Evolutionary conservation across 768 basidiomycete genomes (phyloP), one percentile per base, ranked within the genome.

Genomic region (Collybiopsis confluens): DNA sequence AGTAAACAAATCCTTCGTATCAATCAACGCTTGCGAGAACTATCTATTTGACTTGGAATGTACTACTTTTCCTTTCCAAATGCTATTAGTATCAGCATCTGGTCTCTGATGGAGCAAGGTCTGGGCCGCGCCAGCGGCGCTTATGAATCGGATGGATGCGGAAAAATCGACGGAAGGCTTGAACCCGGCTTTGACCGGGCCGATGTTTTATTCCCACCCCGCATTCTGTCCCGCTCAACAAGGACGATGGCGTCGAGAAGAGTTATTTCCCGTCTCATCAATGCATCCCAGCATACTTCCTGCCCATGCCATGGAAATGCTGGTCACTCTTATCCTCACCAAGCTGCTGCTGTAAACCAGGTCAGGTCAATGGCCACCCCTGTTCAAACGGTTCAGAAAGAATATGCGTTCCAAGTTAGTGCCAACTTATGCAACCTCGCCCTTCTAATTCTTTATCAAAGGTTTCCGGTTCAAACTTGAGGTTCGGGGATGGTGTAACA

Each of bases 401-500:
- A 96, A 69, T 95, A 95, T 64, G 93, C 93, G 0, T 96, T 95
- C 63, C 93, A 96, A 79, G 88, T 81, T 62, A 57, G 69, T 56
- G 2, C 5, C 5, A 20, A 13, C 42, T 21, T 10, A 20, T 40
- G 1, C 45, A 37, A 21, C 9, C 2, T 38, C 18, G 26, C 23
- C 11, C 52, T 41, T 33, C 44, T 52, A 54, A 44, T 51, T 45
- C 27, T 33, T 21, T 41, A 5, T 52, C 13, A 21, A 55, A 91
- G 89, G 83, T 93, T 41, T 87, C 92, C 11, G 92, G 93, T 4
- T 85, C 88, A 38, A 92, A 95, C 68, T 69, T 96, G 56, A 76
- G 92, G 46, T 96, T 95, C 62, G 92, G 92, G 1, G 87, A 92
- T 57, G 92, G 92, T 27, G 93, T 92, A 33, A 94, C 92, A 3